Percentiles rank a stretch among this genome's conserved stretches.
Evolutionary conservation across 345 rosid species (phyloP).

Genomic region (Microcos paniculata): DNA sequence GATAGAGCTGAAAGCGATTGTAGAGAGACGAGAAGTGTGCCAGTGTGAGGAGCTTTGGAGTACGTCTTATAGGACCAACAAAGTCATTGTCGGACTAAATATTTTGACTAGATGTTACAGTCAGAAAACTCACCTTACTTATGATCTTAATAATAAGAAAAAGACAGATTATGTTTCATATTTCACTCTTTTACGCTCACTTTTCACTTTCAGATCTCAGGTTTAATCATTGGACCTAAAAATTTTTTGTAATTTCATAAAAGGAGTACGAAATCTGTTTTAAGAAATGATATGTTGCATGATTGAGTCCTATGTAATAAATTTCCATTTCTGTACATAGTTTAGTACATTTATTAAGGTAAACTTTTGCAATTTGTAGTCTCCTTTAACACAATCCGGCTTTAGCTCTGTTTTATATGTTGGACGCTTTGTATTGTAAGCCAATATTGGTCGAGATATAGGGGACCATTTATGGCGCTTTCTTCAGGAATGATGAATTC

Average conservation of each 20-base stretch:
- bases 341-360: no score
- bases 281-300: no score
- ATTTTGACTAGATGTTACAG: background rate
- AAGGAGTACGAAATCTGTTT: background rate
- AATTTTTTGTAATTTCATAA: background rate
- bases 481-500: background rate
- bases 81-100: background rate
- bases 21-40: background rate
- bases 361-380: background rate
- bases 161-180: background rate
- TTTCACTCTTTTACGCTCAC: background rate
- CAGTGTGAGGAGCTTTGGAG: background rate
- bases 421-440: background rate
- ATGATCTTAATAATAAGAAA: background rate
- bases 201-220: background rate
- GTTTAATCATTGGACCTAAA: background rate
- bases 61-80: constrained; percentile 1
- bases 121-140: background rate
- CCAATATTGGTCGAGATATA: background rate
- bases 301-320: no score
- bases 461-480: background rate
- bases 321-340: no score
- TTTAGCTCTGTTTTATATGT: background rate
- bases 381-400: background rate
- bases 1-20: background rate